Conservation (phyloP, 139 green algal genomes). For the Choricystis sp. region DNA sequence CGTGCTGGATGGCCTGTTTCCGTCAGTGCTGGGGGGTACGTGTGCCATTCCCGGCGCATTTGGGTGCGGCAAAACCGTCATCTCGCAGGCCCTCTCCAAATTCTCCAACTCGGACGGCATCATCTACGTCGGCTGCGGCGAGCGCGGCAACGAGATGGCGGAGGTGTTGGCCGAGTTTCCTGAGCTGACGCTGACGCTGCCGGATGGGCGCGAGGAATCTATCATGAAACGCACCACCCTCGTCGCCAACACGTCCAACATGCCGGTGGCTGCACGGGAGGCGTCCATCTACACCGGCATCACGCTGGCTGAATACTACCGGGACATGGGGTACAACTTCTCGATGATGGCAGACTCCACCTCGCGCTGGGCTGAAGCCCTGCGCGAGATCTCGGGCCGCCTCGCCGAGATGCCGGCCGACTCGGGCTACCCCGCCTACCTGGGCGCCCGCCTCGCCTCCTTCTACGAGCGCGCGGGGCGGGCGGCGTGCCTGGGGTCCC, state of each 20-base stretch:
- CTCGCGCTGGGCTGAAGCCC: constrained; percentile 92
- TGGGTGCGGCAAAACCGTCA: constrained; percentile 98
- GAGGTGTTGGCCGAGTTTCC: constrained; percentile 90
- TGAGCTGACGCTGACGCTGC: constrained; percentile 92
- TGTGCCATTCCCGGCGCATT: constrained; percentile 97
- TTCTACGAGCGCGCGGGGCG: constrained; percentile 98
- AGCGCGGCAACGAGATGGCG: constrained; percentile 88
- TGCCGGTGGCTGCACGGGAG: constrained; percentile 96
- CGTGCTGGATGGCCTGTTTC: constrained; percentile 94
- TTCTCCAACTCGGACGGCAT: constrained; percentile 97
- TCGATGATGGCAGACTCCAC: constrained; percentile 98
- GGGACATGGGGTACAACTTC: constrained; percentile 95
- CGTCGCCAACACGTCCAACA: constrained; percentile 99
- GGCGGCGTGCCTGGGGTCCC: constrained; percentile 79
- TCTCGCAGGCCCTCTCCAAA: constrained; percentile 89
- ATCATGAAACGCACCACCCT: constrained; percentile 98
- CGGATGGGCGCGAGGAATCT: constrained; percentile 88
- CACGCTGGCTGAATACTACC: constrained; percentile 98
- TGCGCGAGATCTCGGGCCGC: constrained; percentile 96
- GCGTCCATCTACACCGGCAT: constrained; percentile 99
- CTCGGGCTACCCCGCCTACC: constrained; percentile 78
- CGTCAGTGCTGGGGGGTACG: constrained; percentile 90
- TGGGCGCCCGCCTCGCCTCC: constrained; percentile 75
- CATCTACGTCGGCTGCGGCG: constrained; percentile 97
- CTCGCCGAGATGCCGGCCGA: constrained; percentile 98